A percentile compares a stretch with the other conserved stretches of the same genome.
phyloP scores from a whole-genome alignment of 1,139 yeast genomes.

The Hemisphaericaspora xylanilytica region DNA sequence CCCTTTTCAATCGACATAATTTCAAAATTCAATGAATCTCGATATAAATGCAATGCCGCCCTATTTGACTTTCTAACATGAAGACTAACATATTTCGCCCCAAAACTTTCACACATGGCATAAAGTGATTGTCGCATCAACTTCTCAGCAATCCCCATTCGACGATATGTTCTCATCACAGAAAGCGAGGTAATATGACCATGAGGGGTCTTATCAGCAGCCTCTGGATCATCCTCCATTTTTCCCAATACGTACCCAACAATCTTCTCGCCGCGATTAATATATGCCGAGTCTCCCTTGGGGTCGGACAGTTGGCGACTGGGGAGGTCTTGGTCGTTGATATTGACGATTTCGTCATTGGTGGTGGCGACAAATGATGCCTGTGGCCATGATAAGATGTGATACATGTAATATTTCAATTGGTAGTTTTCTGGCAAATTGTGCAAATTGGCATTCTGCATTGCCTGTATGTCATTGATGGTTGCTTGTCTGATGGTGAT shows the following conservation, averaged over 20 bases:
- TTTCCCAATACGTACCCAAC: constrained; percentile 95
- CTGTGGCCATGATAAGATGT: constrained; percentile 95
- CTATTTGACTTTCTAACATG: constrained; percentile 93
- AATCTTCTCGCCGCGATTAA: constrained; percentile 67
- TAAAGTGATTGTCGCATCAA: constrained; percentile 83
- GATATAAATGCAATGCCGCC: constrained; percentile 90
- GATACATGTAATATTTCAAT: constrained; percentile 90
- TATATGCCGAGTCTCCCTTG: constrained; percentile 56
- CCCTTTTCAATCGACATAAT: constrained; percentile 78
- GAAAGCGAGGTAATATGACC: constrained; percentile 94
- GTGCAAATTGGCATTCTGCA: constrained; percentile 93
- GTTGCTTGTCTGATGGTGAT: constrained; percentile 89
- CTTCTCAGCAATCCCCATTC: constrained; percentile 93
- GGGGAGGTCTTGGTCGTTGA: constrained; percentile 36
- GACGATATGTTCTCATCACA: constrained; percentile 92
- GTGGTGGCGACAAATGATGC: constrained; percentile 95
- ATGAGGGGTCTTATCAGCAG: constrained; percentile 70
- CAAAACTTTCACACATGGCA: constrained; percentile 78
- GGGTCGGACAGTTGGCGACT: too few species aligned
- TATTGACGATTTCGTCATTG: constrained; percentile 39
- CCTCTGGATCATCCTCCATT: constrained; percentile 92
- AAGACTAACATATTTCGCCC: constrained; percentile 80
- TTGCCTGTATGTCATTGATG: constrained; percentile 82
- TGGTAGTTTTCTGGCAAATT: constrained; percentile 94
- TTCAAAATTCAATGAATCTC: constrained; percentile 80